These are phyloP conservation scores for Leccinum pellstonianum DNA, from an alignment of 768 basidiomycete genomes.

Conservation along the genomic window DNA sequence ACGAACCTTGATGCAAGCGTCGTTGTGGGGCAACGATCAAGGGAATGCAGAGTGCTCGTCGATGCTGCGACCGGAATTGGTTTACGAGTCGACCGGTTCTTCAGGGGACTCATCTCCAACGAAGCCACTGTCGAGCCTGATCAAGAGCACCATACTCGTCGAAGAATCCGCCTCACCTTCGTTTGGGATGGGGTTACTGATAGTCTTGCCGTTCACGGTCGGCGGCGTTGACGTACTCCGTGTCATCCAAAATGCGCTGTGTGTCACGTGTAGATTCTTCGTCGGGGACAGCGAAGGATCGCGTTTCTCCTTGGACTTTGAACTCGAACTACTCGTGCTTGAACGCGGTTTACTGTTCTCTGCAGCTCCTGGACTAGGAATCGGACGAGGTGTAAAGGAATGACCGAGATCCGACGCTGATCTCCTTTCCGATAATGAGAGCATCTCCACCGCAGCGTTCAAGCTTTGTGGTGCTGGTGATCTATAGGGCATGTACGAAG, in stretches of 20 bases:
- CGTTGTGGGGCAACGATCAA: conserved; percentile 32
- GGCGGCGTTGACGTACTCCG: conserved; percentile 39
- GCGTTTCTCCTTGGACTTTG: conserved; percentile 31
- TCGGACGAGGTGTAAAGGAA: conserved; percentile 18
- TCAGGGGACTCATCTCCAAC: conserved; percentile 71
- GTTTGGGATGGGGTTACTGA: conserved; percentile 69
- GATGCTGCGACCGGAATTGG: conserved; percentile 59
- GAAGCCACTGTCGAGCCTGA: conserved; percentile 51
- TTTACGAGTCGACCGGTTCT: conserved; percentile 55
- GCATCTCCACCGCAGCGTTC: conserved; percentile 67
- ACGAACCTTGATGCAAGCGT: conserved; percentile 68
- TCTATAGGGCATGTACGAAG: conserved; percentile 53
- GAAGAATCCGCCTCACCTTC: conserved; percentile 45
- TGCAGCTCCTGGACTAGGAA: conserved; percentile 15
- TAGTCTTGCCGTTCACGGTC: conserved; percentile 59
- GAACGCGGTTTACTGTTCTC: conserved; percentile 31
- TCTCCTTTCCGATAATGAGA: conserved; percentile 37
- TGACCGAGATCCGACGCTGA: conserved; percentile 31
- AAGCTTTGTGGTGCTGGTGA: conserved; percentile 67
- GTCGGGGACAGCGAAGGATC: conserved; percentile 43
- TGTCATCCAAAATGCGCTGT: conserved; percentile 34
- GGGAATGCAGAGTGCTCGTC: conserved; percentile 22
- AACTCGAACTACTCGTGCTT: conserved; percentile 31
- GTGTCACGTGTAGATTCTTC: conserved; percentile 41
- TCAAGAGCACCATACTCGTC: conserved; percentile 1